phyloP scores from a whole-genome alignment of 2,329 filamentous ascomycete genomes.

The Thermothelomyces thermophilus region DNA sequence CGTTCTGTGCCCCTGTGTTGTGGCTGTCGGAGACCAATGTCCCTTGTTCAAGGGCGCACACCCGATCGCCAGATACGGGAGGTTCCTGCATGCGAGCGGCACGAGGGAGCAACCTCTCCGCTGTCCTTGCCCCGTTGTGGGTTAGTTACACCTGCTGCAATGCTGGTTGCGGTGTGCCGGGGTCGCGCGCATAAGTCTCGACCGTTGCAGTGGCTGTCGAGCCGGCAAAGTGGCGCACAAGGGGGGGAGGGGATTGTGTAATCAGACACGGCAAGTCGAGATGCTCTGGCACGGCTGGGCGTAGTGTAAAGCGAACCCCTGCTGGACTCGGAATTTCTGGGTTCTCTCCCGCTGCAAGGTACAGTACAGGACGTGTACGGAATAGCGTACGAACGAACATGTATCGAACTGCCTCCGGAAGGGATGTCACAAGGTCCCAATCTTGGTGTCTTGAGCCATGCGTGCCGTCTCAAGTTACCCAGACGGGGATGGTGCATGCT shows the following conservation, averaged over 20 bases:
- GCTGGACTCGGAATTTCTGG: neutral
- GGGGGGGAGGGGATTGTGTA: neutral
- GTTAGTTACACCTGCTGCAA: neutral
- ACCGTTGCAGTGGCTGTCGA: neutral
- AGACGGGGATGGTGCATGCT: no score
- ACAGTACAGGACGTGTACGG: no score
- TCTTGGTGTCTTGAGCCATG: no score
- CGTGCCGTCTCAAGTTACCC: no score
- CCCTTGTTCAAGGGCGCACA: no score
- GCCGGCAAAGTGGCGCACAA: neutral
- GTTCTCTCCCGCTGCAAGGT: no score
- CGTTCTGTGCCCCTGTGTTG: no score
- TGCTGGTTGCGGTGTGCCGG: neutral
- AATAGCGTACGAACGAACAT: no score
- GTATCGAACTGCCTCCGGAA: no score
- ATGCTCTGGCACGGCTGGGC: neutral
- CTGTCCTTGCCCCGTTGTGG: neutral
- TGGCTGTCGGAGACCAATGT: no score
- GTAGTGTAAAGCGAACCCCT: neutral
- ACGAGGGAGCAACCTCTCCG: neutral
- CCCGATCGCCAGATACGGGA: neutral
- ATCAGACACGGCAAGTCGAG: neutral
- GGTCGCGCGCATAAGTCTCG: neutral
- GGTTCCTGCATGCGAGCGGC: conserved; percentile 3
- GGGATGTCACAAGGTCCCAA: no score